These are phyloP conservation scores for Colletotrichum cuscutae DNA, from an alignment of 2,329 filamentous ascomycete species.

Conservation along the genomic window DNA sequence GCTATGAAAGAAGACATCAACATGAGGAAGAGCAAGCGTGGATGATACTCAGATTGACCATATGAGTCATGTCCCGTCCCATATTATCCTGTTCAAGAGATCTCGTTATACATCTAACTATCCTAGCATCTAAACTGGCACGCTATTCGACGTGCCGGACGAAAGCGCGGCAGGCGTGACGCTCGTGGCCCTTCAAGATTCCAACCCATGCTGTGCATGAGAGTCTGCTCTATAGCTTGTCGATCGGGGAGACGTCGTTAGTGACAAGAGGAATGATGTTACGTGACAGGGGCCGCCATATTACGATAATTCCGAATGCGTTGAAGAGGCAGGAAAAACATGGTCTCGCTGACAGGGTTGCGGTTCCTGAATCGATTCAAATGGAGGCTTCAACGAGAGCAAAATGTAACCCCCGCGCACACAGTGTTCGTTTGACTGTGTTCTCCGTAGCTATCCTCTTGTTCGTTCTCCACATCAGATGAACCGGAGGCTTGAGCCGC, in stretches of 20 bases:
- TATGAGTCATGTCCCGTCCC: background rate
- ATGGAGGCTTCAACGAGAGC: background rate
- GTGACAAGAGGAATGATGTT: background rate
- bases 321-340: background rate
- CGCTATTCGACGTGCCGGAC: background rate
- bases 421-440: background rate
- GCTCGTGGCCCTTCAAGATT: background rate
- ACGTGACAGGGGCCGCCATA: background rate
- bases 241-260: background rate
- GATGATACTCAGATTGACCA: background rate
- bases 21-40: background rate
- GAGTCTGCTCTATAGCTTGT: background rate
- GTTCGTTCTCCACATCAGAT: background rate
- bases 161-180: background rate
- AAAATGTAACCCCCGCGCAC: background rate
- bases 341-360: background rate
- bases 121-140: background rate
- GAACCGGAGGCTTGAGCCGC: background rate
- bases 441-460: background rate
- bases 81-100: background rate
- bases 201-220: background rate
- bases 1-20: background rate
- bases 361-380: background rate
- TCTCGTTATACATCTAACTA: background rate
- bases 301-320: background rate